Base-by-base conservation (phyloP, 495 filamentous ascomycete species). In the Hyaloscypha bicolor region DNA sequence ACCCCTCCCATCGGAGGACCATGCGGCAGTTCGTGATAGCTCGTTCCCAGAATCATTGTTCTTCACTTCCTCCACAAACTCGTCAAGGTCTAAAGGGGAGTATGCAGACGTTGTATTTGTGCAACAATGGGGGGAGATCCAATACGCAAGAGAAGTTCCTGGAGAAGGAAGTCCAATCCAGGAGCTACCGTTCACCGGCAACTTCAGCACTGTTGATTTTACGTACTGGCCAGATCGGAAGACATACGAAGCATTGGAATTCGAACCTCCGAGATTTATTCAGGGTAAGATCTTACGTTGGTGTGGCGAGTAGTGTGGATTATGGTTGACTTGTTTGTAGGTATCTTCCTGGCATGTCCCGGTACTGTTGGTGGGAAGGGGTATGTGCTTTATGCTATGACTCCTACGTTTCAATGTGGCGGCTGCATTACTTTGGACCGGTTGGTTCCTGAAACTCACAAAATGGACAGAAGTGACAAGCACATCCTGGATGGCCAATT, bases 401-500 rank as follows among this genome's bases (percentile, higher is more conserved):
- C 11, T 3, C 42, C 42, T 14, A 48, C 42, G 1, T 48, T 19
- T 19, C 42, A 48, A 12, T 19, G 9, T 48, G 42, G 16, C 8
- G 16, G 42, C 4, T 48, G 42, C 42, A 48, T 48, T 48, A 48
- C 42, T 48, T 19, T 48, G 42, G 42, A 48, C 16, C 16, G 16
- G 16, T 48, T 19, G 42, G 42, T 48, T 19, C 16, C 16, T 19
- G 4, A 48, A 48, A n/a, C 22, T 56, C 21, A 30, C 53, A 56
- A 32, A n/a, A 59, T 59, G 56, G 30, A 35, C 30, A 59, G 32
- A 11, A 32, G 30, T 21, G 25, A 35, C 29, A 59, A 48, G 6
- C 66, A 78, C 29, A 68, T 71, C 57, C 48, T 57, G n/a, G 75
- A 74, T 5, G 39, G n/a, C 37, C 21, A 53, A 9, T 63, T 63